Evolutionary conservation across 2,329 filamentous ascomycete genomes (phyloP), one percentile per base, ranked within the genome.

Genomic region (Sordariomycetes sp.): DNA sequence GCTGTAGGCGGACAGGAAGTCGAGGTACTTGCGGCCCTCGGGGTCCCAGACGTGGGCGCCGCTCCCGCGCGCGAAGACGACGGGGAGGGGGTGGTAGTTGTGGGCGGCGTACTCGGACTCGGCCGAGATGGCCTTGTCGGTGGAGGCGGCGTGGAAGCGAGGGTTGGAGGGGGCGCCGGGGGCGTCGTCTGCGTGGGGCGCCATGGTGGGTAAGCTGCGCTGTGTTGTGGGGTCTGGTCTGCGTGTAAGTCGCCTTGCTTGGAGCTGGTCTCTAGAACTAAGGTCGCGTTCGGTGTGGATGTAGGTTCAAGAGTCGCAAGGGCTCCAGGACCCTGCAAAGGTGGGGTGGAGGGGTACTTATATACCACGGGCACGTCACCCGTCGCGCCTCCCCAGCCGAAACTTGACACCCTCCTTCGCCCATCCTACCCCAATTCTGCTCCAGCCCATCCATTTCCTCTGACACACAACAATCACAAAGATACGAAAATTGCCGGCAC

Each of bases 1-100:
- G 64, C 89, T 95, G 79, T 99, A 99, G 62, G 94, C 94, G 53
- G 92, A 97, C 63, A 99, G 84, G 75, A 96, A 99, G 75, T 99
- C 94, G 65, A 97, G 84, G 73, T 99, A 97, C 71, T 96, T 86
- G 65, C 85, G 88, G 67, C 89, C 90, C 76, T 99, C 94, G 20
- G 94, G 94, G 68, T 99, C 94, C 92, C 94, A 99, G 59, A 97
- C 94, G 60, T 87, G 85, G 67, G 87, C 86, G 54, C 92, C 94
- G 65, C 85, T 81, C 50, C 90, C 94, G 62, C 84, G 83, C 58
- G 92, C 80, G 72, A 97, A 96, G 68, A 96, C 94, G 60, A 99
- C 85, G 48, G 94, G 94, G 2, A 99, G 82, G 17, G 94, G 94
- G 73, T 97, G 91, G 79, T 99, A 99, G 78, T 99, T 99, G 82